Conservation (phyloP, 2,329 filamentous ascomycete species). For the Verticillium isaacii region DNA sequence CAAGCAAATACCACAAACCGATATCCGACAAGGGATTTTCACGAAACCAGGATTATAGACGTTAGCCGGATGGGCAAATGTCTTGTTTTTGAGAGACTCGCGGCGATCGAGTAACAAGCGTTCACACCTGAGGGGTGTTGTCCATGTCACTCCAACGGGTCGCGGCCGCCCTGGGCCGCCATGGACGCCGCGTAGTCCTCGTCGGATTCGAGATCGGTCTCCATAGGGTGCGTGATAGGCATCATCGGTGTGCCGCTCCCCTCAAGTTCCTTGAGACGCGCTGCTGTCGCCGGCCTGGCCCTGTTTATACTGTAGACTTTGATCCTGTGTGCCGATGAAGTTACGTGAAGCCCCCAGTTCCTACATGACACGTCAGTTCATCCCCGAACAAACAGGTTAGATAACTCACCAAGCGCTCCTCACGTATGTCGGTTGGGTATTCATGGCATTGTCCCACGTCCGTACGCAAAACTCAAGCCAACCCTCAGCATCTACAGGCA, state of each 20-base stretch:
- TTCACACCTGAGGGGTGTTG: too few species aligned
- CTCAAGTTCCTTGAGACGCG: conserved; percentile 47
- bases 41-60: too few species aligned
- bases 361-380: neutral
- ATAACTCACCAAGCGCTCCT: conserved; percentile 40
- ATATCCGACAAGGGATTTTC: too few species aligned
- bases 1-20: too few species aligned
- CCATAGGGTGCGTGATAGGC: conserved; percentile 49
- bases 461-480: conserved; percentile 56
- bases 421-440: conserved; percentile 53
- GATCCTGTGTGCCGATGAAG: conserved; percentile 55
- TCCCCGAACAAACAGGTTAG: neutral
- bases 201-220: conserved; percentile 38
- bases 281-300: conserved; percentile 39
- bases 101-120: too few species aligned
- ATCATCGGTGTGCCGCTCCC: conserved; percentile 38
- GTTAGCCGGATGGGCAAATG: too few species aligned
- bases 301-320: conserved; percentile 60
- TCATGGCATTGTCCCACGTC: conserved; percentile 58
- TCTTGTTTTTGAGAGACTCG: too few species aligned
- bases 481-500: conserved; percentile 58
- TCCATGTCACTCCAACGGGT: neutral
- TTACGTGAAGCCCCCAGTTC: conserved; percentile 65
- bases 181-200: conserved; percentile 40
- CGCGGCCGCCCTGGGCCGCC: conserved; percentile 1